Evolutionary conservation across 2,329 filamentous ascomycete genomes (phyloP), one percentile per base, ranked within the genome.

Genomic region (Cladosporium sp.): DNA sequence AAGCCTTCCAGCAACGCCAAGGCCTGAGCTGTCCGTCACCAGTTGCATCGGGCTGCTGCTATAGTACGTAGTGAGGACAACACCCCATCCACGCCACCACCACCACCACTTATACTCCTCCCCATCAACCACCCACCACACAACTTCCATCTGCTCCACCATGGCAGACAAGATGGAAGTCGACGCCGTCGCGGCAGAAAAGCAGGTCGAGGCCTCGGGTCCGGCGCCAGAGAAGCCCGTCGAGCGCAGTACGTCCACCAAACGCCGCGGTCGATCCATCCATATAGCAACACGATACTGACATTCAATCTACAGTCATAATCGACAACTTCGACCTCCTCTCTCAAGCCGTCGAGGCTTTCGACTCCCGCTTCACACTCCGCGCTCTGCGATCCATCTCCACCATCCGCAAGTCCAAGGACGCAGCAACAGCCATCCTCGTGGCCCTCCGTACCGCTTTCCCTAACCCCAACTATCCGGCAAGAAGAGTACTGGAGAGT

Each of bases 371-470:
- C 76, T 99, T 96, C 74, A 89, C 92, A 51, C 86, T 99, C 57
- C 84, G 93, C 67, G 93, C 93, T 55, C 82, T 99, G 57, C 87
- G 93, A 64, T 95, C 91, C 62, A 95, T 97, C 74, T 96, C 93
- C 36, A 91, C 90, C 50, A 85, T 97, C 69, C 89, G 93, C 69
- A 97, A 97, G 79, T 84, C 89, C 59, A 66, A 70, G 62, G 61
- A 65, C 53, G 64, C 67, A 51, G 52, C 59, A 32, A 61, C 65
- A 45, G 64, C 66, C 36, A 57, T 69, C 50, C 56, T 60, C 9
- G 45, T 56, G 18, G 67, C 58, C 53, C 64, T 67, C 50, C 61
- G 64, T 24, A 63, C 60, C 17, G 64, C 63, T 55, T 67, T 65
- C 43, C 64, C 64, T 12, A 64, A 63, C 37, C 39, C 62, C 32